Base-by-base conservation (phyloP, 208 protist genomes). In the Acanthamoeba rhysodes region DNA sequence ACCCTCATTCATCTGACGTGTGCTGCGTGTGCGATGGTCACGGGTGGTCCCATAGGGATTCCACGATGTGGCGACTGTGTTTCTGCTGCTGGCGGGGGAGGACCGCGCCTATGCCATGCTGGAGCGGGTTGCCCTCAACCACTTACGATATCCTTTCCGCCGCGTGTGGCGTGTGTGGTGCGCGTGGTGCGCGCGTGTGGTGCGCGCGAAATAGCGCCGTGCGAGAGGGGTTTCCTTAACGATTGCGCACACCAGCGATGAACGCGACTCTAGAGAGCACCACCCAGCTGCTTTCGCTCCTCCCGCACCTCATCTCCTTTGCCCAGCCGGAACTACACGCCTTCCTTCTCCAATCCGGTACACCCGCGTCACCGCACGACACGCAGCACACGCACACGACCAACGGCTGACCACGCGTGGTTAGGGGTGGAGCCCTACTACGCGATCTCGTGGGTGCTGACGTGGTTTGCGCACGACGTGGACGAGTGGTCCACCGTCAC, bases 381-480 rank as follows among this genome's bases (percentile, higher is more conserved):
- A 34, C 29, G 66, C 50, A 57, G 4, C 12, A 57, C 50, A 55
- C 4, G n/a, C 45, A n/a, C 14, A 50, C 48, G 32, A 50, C 20
- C 37, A 41, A 57, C 50, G 14, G 50, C 18, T 32, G 10, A 41
- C 32, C 68, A 6, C 29, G 14, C n/a, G n/a, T n/a, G 16, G 41
- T 29, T 41, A 91, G 84, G 84, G 5, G 90, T 94, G 64, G 90
- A 94, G 66, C 90, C 90, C 34, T 94, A 84, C 66, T 94, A 68
- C 55, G 90, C 90, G 22, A 53, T 94, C 10, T 68, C 48, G 16
- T 94, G 90, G 90, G 90, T 94, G 66, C 66, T 94, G 68, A 94
- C 90, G 41, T 94, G 90, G 90, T 94, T 82, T 14, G 45, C 68
- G 14, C 90, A 94, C 32, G 90, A 94, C 45, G 90, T 94, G 37